Evolutionary conservation across 2,329 filamentous ascomycete species (phyloP).

Genomic region (Bipolaris bicolor): DNA sequence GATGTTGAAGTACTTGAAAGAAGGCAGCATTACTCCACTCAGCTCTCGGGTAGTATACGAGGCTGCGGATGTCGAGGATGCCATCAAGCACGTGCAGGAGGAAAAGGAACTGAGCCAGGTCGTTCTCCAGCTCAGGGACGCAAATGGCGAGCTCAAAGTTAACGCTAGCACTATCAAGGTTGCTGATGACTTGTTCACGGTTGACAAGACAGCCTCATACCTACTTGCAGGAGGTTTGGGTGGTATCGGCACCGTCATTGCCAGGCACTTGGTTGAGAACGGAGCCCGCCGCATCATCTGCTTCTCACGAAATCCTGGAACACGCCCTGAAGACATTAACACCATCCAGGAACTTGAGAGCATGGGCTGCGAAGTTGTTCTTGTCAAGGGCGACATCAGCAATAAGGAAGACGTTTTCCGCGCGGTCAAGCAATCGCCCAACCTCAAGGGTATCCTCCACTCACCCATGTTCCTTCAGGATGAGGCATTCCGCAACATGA

Average conservation of each 20-base stretch:
- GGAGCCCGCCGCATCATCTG: slow-evolving; percentile 27
- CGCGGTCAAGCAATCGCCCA: slow-evolving; percentile 5
- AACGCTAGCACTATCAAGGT: not conserved
- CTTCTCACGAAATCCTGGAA: slow-evolving; percentile 22
- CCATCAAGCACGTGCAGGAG: not conserved
- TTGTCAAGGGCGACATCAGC: slow-evolving; percentile 3
- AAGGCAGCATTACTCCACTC: not conserved
- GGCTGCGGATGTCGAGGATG: not conserved
- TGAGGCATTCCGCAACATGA: slow-evolving; percentile 20
- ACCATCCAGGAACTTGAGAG: slow-evolving; percentile 14
- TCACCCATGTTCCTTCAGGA: not conserved
- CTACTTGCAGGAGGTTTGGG: slow-evolving; percentile 33
- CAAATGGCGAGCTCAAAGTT: not conserved
- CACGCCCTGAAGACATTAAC: not conserved
- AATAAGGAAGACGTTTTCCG: slow-evolving; percentile 5
- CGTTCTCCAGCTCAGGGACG: not conserved
- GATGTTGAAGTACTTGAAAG: not conserved
- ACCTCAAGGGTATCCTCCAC: not conserved
- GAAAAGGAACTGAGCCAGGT: not conserved
- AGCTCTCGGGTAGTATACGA: not conserved
- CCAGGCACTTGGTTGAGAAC: slow-evolving; percentile 23
- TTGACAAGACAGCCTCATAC: slow-evolving; percentile 18
- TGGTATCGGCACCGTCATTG: slow-evolving; percentile 27
- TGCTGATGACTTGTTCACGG: not conserved
- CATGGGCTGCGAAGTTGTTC: slow-evolving; percentile 16